These are phyloP conservation scores for Endogone sp. DNA, from an alignment of 192 early-diverging fungal genomes.

Conservation along the genomic window DNA sequence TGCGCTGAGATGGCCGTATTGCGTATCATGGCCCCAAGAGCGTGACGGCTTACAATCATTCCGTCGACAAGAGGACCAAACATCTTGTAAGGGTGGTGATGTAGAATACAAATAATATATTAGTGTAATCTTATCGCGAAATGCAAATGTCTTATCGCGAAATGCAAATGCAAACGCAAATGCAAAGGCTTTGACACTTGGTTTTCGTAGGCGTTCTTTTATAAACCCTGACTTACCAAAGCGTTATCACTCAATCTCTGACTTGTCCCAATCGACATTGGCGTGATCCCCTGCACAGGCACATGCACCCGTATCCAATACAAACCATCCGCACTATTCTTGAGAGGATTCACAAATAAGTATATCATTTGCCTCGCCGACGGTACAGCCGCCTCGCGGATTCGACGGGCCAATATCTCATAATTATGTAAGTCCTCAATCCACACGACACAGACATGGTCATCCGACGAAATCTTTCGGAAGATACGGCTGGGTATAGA, in stretches of 20 bases:
- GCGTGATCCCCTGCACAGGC: slow-evolving; percentile 17
- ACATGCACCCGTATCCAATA: slow-evolving; percentile 65
- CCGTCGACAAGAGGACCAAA: slow-evolving; percentile 74
- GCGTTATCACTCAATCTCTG: slow-evolving; percentile 40
- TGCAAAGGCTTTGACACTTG: too few relatives aligned
- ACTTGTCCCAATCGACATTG: slow-evolving; percentile 15
- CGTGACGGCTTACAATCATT: slow-evolving; percentile 63
- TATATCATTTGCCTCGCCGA: slow-evolving; percentile 40
- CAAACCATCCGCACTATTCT: slow-evolving; percentile 50
- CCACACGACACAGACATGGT: slow-evolving; percentile 70
- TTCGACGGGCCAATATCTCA: slow-evolving; percentile 41
- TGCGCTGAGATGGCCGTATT: slow-evolving; percentile 70
- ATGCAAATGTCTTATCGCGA: background rate
- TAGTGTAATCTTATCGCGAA: background rate
- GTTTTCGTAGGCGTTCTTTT: too few relatives aligned
- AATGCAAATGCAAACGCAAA: too few relatives aligned
- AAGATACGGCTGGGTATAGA: slow-evolving; percentile 25
- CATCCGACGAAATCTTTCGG: slow-evolving; percentile 49
- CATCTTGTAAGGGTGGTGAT: slow-evolving; percentile 22
- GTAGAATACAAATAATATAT: background rate
- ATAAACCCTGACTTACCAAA: slow-evolving; percentile 41
- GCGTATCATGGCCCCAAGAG: slow-evolving; percentile 64
- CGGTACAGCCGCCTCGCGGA: slow-evolving; percentile 11
- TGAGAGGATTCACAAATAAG: slow-evolving; percentile 68
- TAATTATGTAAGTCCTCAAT: slow-evolving; percentile 53